A percentile compares a stretch with the other conserved stretches of the same genome.
Conservation (phyloP, 1,139 yeast genomes). For the Kazachstania sp. region DNA sequence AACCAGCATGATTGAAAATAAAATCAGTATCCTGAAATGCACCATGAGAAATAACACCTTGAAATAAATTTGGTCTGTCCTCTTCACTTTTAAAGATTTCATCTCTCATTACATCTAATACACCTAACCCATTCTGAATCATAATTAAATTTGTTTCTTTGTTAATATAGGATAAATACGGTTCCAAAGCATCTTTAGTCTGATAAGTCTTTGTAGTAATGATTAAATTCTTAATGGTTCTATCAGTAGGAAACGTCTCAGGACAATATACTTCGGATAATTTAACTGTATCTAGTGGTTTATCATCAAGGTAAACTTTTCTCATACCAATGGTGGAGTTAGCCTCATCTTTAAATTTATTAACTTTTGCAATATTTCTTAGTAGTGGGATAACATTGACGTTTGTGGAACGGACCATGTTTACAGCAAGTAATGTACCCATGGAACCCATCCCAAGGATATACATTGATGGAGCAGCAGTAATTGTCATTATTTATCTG, state of each 20-base stretch:
- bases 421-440: slow-evolving; percentile 29
- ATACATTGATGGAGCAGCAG: slow-evolving; percentile 20
- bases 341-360: slow-evolving; percentile 23
- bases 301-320: slow-evolving; percentile 20
- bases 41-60: slow-evolving; percentile 81
- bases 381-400: slow-evolving; percentile 25
- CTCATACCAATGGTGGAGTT: slow-evolving; percentile 27
- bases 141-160: slow-evolving; percentile 53
- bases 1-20: slow-evolving; percentile 56
- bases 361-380: slow-evolving; percentile 23
- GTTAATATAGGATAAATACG: slow-evolving; percentile 41
- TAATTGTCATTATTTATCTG: slow-evolving; percentile 11
- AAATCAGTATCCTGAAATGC: slow-evolving; percentile 37
- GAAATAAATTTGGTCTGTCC: slow-evolving; percentile 50
- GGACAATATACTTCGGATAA: slow-evolving; percentile 27
- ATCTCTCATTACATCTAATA: slow-evolving; percentile 45
- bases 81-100: slow-evolving; percentile 47
- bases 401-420: slow-evolving; percentile 19
- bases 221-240: slow-evolving; percentile 45
- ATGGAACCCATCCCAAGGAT: slow-evolving; percentile 30
- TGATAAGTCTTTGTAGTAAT: slow-evolving; percentile 63
- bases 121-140: slow-evolving; percentile 86
- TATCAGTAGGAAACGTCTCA: slow-evolving; percentile 15
- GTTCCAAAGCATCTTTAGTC: slow-evolving; percentile 41
- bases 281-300: slow-evolving; percentile 12